Conservation (phyloP, 1,284 basidiomycete species). For the Puccinia horiana region DNA sequence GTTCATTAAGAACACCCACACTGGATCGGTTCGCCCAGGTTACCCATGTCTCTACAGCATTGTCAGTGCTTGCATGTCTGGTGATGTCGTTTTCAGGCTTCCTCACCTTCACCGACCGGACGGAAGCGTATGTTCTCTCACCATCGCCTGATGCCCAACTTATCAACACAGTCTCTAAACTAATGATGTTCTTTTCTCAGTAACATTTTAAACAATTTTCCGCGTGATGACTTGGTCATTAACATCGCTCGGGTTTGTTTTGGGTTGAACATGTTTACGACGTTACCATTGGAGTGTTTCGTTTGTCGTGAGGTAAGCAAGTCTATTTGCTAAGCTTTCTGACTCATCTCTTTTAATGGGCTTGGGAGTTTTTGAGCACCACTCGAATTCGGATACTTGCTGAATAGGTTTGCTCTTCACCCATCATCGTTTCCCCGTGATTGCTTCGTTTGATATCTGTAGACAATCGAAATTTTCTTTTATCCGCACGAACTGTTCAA, state of each 20-base stretch:
- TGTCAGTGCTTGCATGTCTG: conserved; percentile 78
- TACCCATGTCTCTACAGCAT: conserved; percentile 82
- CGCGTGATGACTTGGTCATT: conserved; percentile 72
- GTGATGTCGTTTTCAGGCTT: conserved; percentile 88
- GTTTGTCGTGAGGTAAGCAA: conserved; percentile 84
- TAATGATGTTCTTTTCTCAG: conserved; percentile 60
- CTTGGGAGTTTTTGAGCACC: conserved; percentile 14
- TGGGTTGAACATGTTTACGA: conserved; percentile 97
- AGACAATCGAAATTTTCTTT: conserved; percentile 91
- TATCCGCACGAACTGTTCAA: conserved; percentile 80
- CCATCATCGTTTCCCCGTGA: neutral
- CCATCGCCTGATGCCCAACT: neutral
- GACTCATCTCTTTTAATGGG: conserved; percentile 52
- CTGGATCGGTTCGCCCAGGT: conserved; percentile 90
- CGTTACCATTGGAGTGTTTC: conserved; percentile 85
- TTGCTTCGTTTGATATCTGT: conserved; percentile 50
- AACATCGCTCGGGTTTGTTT: conserved; percentile 94
- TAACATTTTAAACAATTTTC: conserved; percentile 91
- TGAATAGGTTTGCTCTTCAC: conserved; percentile 13
- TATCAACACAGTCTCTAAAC: neutral
- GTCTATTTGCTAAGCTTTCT: conserved; percentile 53
- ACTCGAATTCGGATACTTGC: neutral
- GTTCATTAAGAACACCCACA: conserved; percentile 85
- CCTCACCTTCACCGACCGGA: conserved; percentile 89
- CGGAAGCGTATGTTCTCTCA: conserved; percentile 62